Evolutionary conservation across 352 stramenopile genomes (phyloP), one percentile per base, ranked within the genome.

Genomic region (Blastocystis sp.): DNA sequence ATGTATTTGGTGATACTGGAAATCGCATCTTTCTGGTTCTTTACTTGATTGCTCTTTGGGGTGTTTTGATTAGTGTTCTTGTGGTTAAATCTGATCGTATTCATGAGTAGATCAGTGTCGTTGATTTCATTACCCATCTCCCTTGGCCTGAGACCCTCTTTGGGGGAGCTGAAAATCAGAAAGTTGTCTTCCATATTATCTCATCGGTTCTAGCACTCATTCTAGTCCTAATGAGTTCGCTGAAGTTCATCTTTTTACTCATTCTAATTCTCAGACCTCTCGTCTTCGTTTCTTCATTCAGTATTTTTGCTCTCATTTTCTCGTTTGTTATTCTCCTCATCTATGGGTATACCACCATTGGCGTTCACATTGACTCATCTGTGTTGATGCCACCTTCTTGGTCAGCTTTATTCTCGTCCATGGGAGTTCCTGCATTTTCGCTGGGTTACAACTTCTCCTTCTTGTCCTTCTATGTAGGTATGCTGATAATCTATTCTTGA

Each of bases 381-480:
- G 58, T 83, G n/a, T 49, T 83, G 21, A 56, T 35, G n/a, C 71
- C 71, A 11, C 43, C n/a, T n/a, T 83, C 71, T 21, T 24, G 46
- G 19, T 21, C 46, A 1, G 42, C 51, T 12, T 49, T 83, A 9
- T 83, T 83, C 49, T 35, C 71, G 5, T 83, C 71, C 21, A 66
- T 83, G 46, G 71, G 71, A 27, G 54, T 83, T 37, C 71, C 71
- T 29, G 56, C 71, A 32, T 83, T 83, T 37, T 83, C 71, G 1
- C 35, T 83, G 29, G 71, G 71, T 37, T 83, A 66, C 71, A 83
- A 83, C 54, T 83, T 67, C 46, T 83, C 71, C 35, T 83, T 66
- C 54, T 35, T 83, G 42, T 65, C 71, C 51, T 83, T 83, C 35
- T 66, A 66, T 42, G 71, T 83, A 35, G 24, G 5, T 43, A 4